Conservation (phyloP, 1,284 basidiomycete genomes). For the Agaricales sp. region DNA sequence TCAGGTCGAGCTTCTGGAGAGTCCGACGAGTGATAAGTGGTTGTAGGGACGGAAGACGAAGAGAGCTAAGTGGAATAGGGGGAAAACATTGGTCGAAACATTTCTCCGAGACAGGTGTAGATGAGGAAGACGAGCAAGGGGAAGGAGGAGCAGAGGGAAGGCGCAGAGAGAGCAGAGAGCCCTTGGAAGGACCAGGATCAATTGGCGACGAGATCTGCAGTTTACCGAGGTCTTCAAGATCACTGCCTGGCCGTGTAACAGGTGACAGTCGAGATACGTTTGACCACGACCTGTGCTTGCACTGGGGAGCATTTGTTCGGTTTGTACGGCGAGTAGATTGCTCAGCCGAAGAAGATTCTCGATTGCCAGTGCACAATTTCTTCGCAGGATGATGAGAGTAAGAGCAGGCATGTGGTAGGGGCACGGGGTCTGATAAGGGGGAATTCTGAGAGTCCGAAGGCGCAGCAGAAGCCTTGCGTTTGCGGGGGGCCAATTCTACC, state of each 20-base stretch:
- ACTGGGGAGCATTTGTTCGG: too few relatives aligned
- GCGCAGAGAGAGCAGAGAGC: background rate
- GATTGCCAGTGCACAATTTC: background rate
- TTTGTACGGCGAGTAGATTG: too few relatives aligned
- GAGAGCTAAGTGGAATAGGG: background rate
- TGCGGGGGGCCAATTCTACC: background rate
- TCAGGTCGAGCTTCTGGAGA: conserved; percentile 77
- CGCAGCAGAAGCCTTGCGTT: background rate
- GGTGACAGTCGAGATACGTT: background rate
- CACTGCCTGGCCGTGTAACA: background rate
- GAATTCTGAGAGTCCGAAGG: background rate
- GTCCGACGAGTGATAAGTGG: conserved; percentile 81
- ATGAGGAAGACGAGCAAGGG: background rate
- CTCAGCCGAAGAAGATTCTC: background rate
- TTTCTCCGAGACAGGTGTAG: background rate
- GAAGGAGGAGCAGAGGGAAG: background rate
- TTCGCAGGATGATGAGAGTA: background rate
- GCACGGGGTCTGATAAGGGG: background rate
- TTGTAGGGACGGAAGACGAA: conserved; percentile 10
- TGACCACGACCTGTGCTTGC: background rate
- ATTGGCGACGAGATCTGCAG: background rate
- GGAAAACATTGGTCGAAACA: background rate
- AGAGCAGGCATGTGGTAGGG: background rate
- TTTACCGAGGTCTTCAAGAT: background rate
- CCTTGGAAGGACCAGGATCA: background rate